phyloP scores from a whole-genome alignment of 2,329 filamentous ascomycete species.

The Alternaria sp. region DNA sequence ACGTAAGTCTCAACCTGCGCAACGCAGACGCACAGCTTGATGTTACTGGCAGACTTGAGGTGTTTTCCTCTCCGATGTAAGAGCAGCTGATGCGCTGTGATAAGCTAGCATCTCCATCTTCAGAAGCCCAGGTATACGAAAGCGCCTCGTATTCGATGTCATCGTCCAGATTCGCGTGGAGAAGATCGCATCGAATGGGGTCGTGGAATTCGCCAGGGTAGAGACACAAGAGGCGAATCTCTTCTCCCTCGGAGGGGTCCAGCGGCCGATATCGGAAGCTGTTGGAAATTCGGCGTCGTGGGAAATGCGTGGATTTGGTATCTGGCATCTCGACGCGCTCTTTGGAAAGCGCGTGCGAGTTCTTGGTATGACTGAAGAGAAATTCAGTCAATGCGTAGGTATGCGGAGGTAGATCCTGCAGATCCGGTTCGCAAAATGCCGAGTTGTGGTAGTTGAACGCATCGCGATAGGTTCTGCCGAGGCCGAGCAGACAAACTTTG shows the following conservation, averaged over 20 bases:
- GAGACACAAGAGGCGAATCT: conserved; percentile 18
- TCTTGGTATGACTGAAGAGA: conserved; percentile 19
- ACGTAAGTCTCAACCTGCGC: conserved; percentile 15
- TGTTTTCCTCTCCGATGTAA: conserved; percentile 16
- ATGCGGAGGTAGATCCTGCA: conserved; percentile 15
- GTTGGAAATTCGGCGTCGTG: conserved; percentile 4
- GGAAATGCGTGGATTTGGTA: conserved; percentile 1
- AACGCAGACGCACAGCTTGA: conserved; percentile 25
- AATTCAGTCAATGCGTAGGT: conserved; percentile 18
- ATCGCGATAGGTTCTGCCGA: conserved; percentile 13
- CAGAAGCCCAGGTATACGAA: conserved; percentile 34
- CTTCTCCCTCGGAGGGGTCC: conserved; percentile 14
- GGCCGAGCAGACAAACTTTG: background rate
- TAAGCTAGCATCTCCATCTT: conserved; percentile 24
- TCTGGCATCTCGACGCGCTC: conserved; percentile 18
- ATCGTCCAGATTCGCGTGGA: conserved; percentile 17
- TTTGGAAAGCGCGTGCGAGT: conserved; percentile 16
- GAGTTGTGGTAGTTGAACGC: conserved; percentile 12
- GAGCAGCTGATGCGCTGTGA: conserved; percentile 19
- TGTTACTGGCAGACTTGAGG: conserved; percentile 14
- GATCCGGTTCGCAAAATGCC: conserved; percentile 16
- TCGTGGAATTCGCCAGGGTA: conserved; percentile 18
- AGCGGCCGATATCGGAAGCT: conserved; percentile 17
- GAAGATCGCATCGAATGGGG: conserved; percentile 19
- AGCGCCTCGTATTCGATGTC: conserved; percentile 32